Evolutionary conservation across 2,329 filamentous ascomycete genomes (phyloP), one percentile per base, ranked within the genome.

Genomic region (Aspergillus japonicus): DNA sequence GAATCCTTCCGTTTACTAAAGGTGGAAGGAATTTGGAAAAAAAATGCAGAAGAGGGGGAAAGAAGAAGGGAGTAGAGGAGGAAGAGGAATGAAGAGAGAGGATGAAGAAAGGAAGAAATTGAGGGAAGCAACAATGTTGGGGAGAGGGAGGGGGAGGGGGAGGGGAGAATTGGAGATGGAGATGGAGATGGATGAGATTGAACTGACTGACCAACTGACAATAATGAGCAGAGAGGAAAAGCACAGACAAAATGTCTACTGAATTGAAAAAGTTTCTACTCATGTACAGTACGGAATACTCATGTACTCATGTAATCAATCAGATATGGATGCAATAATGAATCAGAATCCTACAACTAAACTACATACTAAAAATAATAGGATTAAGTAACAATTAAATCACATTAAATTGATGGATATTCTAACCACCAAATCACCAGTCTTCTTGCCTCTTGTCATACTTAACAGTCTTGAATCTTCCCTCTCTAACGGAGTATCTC

Each of bases 31-130:
- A 33, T 3, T 8, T 31, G 50, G 35, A 4, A 35, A 19, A 49
- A 44, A 49, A 39, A n/a, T 47, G 63, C 61, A 29, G 26, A 29
- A 29, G 26, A 29, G 26, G 26, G 54, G 47, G 50, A 26, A 48
- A 39, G 42, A 16, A 19, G 19, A 39, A 10, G 35, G 59, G 58
- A 50, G 12, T n/a, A 51, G 51, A 57, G 48, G 42, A 44, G 11
- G 51, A 23, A 21, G 19, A 44, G 26, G 48, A 24, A 47, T 48
- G 31, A 33, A 44, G 19, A 39, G 50, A 26, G 24, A 31, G 35
- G 48, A 54, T n/a, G n/a, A 35, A 48, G 59, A 59, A 60, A 63
- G 54, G 12, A 57, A 50, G 8, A 29, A 29, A 1, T 29, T 44
- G 48, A 29, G 42, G 35, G 50, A 53, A 56, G 44, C 39, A n/a